phyloP scores from a whole-genome alignment of 2,329 filamentous ascomycete genomes.

The Penicillium glabrum region DNA sequence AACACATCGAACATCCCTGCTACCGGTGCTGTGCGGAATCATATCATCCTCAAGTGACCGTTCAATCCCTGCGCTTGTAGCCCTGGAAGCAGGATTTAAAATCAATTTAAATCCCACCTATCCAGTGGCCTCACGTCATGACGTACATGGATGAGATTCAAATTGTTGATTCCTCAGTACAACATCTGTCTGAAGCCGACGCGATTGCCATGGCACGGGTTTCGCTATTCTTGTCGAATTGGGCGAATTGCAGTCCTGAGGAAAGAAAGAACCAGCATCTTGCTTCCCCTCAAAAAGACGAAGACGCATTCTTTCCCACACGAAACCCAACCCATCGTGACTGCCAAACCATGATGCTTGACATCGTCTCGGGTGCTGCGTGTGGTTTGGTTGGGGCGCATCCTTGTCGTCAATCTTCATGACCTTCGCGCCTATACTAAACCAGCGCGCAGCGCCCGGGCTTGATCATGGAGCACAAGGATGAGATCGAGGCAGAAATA shows the following conservation, averaged over 20 bases:
- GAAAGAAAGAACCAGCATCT: not conserved
- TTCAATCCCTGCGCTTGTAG: conserved; percentile 1
- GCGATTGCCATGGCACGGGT: not conserved
- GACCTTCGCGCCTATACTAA: conserved; percentile 2
- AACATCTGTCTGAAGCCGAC: conserved; percentile 11
- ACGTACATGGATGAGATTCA: conserved; percentile 25
- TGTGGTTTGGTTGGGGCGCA: conserved; percentile 4
- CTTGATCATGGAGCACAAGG: conserved; percentile 13
- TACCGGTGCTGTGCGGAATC: not conserved
- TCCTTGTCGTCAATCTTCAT: conserved; percentile 10
- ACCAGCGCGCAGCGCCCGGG: conserved; percentile 4
- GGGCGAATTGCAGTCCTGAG: not conserved
- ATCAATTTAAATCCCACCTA: conserved; percentile 15
- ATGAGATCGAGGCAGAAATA: conserved; percentile 1
- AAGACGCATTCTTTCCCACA: not conserved
- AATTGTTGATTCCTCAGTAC: conserved; percentile 15
- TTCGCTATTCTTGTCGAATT: not conserved
- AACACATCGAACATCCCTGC: not conserved
- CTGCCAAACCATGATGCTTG: conserved; percentile 16
- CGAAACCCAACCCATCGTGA: conserved; percentile 5
- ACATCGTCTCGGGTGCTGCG: not conserved
- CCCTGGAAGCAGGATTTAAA: conserved; percentile 4
- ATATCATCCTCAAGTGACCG: not conserved
- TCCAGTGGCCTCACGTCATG: conserved; percentile 16
- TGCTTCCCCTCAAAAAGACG: not conserved